Percentiles rank a stretch among this genome's conserved stretches.
Evolutionary conservation across 768 basidiomycete genomes (phyloP).

Genomic region (Boletus pseudo-olivaceus): DNA sequence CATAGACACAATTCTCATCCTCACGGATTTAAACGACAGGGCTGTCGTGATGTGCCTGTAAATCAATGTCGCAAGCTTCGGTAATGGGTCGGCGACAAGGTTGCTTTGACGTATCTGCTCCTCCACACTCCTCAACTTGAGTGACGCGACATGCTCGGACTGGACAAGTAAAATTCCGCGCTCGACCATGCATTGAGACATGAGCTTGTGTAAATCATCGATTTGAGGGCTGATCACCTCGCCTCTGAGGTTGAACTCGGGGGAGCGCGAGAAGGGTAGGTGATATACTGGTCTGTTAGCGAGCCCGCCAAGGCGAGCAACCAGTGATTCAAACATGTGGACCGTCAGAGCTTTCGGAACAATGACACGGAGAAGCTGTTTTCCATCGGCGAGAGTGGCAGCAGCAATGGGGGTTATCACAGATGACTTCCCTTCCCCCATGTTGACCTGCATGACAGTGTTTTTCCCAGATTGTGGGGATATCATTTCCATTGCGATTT

Average conservation of each 20-base stretch:
- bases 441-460: conserved; percentile 45
- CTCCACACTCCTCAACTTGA: conserved; percentile 42
- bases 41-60: neutral
- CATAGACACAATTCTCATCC: neutral
- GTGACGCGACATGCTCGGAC: conserved; percentile 50
- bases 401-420: conserved; percentile 43
- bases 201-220: conserved; percentile 27
- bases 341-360: conserved; percentile 40
- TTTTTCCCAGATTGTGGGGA: conserved; percentile 32
- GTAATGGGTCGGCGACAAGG: conserved; percentile 9
- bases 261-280: conserved; percentile 44
- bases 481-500: conserved; percentile 43
- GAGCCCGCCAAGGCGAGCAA: conserved; percentile 39
- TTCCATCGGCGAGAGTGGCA: conserved; percentile 38
- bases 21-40: neutral
- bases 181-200: conserved; percentile 33
- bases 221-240: neutral
- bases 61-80: conserved; percentile 1
- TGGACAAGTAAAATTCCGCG: conserved; percentile 44
- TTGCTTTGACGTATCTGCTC: conserved; percentile 7
- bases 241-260: conserved; percentile 9
- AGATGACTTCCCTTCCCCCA: conserved; percentile 52
- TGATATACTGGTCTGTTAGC: conserved; percentile 44
- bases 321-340: conserved; percentile 45
- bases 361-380: conserved; percentile 42